phyloP scores from a whole-genome alignment of 805 yeast species.

The Starmerella bombi region DNA sequence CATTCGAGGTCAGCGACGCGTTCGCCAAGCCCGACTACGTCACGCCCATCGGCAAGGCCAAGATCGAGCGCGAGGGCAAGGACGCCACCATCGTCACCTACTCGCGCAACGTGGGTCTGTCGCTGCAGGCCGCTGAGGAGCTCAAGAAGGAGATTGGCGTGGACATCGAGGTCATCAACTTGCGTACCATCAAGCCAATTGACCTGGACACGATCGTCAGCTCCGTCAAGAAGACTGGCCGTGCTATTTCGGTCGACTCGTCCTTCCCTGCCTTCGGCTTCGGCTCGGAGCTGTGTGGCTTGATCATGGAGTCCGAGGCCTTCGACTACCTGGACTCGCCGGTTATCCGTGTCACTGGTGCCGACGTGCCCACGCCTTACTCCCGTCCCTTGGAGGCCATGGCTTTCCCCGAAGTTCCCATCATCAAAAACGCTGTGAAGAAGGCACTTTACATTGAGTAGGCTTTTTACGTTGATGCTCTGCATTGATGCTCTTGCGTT shows the following conservation, averaged over 20 bases:
- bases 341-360: constrained; percentile 95
- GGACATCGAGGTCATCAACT: constrained; percentile 83
- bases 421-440: constrained; percentile 61
- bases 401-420: constrained; percentile 94
- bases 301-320: constrained; percentile 95
- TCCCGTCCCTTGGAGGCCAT: constrained; percentile 92
- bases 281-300: constrained; percentile 96
- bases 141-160: constrained; percentile 77
- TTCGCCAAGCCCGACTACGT: constrained; percentile 77
- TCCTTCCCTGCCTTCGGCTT: constrained; percentile 98
- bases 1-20: constrained; percentile 81
- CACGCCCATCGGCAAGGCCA: constrained; percentile 89
- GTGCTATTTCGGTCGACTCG: constrained; percentile 89
- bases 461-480: too few species aligned
- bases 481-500: too few species aligned
- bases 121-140: constrained; percentile 79
- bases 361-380: constrained; percentile 99
- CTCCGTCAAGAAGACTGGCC: constrained; percentile 92
- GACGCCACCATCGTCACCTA: constrained; percentile 84
- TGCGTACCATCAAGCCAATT: constrained; percentile 93
- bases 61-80: constrained; percentile 83
- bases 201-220: constrained; percentile 75
- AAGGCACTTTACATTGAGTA: constrained; percentile 30
- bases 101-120: constrained; percentile 76
- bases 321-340: constrained; percentile 98